Evolutionary conservation across 2,329 filamentous ascomycete genomes (phyloP).

Genomic region (Clarireedia monteithiana): DNA sequence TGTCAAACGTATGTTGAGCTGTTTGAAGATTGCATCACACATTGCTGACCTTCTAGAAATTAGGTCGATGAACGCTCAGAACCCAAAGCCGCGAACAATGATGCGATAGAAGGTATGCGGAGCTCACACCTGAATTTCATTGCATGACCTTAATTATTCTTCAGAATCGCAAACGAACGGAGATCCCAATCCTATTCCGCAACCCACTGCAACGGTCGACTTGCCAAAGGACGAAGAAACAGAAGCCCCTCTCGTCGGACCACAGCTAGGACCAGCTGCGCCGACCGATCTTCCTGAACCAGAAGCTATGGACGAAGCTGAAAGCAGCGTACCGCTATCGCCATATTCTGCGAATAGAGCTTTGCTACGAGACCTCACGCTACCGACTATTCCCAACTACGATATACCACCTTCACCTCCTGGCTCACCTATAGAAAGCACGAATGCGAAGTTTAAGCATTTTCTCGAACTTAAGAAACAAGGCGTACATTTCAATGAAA

Average conservation of each 20-base stretch:
- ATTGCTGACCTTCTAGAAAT: constrained; percentile 19
- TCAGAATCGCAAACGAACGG: constrained; percentile 15
- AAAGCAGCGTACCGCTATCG: constrained; percentile 36
- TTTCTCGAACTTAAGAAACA: constrained; percentile 73
- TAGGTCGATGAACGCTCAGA: constrained; percentile 14
- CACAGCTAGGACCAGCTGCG: constrained; percentile 24
- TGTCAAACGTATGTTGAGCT: constrained; percentile 16
- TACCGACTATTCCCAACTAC: constrained; percentile 64
- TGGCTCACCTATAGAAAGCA: constrained; percentile 43
- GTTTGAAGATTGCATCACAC: not conserved
- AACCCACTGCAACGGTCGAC: not conserved
- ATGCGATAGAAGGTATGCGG: constrained; percentile 15
- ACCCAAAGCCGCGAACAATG: constrained; percentile 13
- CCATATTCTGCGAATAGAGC: constrained; percentile 61
- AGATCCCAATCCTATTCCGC: not conserved
- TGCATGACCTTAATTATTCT: constrained; percentile 11
- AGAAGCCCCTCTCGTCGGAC: constrained; percentile 23
- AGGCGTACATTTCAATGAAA: constrained; percentile 71
- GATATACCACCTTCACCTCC: constrained; percentile 69
- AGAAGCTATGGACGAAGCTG: constrained; percentile 17
- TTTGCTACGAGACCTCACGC: constrained; percentile 62
- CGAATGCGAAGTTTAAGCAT: constrained; percentile 61
- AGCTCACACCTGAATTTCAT: not conserved
- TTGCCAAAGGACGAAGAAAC: not conserved
- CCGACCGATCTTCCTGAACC: not conserved